phyloP scores from a whole-genome alignment of 2,329 filamentous ascomycete genomes.

The Diaporthe aspalathi region DNA sequence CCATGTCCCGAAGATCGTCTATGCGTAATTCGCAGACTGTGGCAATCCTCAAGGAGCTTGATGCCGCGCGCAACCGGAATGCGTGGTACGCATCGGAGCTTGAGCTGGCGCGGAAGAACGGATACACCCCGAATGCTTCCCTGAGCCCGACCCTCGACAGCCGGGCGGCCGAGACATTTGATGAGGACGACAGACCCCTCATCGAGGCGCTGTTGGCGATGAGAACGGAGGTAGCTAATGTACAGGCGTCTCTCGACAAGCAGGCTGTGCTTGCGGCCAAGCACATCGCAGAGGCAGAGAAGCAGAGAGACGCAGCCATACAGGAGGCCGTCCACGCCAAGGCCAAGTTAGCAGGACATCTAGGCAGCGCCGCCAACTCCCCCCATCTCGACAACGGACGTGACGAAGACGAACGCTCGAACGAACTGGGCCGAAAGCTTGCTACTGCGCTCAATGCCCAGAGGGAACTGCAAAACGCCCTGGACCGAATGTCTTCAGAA shows the following conservation, averaged over 20 bases:
- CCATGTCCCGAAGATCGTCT: constrained; percentile 70
- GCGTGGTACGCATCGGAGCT: constrained; percentile 98
- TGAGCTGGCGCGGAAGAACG: constrained; percentile 88
- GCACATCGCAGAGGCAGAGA: constrained; percentile 92
- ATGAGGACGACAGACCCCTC: constrained; percentile 90
- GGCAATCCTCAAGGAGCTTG: constrained; percentile 85
- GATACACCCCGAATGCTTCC: constrained; percentile 80
- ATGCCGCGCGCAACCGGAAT: constrained; percentile 85
- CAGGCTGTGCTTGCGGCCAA: constrained; percentile 88
- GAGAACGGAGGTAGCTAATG: constrained; percentile 87
- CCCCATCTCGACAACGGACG: constrained; percentile 70
- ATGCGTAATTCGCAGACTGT: constrained; percentile 74
- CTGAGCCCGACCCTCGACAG: constrained; percentile 81
- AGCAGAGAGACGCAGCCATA: constrained; percentile 93
- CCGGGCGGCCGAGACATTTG: constrained; percentile 80
- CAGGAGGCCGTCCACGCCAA: constrained; percentile 95
- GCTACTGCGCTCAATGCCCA: constrained; percentile 84
- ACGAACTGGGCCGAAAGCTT: constrained; percentile 83
- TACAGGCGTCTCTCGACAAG: constrained; percentile 89
- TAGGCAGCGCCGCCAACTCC: constrained; percentile 71
- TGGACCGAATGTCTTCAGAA: constrained; percentile 77
- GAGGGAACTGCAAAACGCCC: constrained; percentile 80
- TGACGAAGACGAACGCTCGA: constrained; percentile 73
- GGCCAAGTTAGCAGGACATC: constrained; percentile 86
- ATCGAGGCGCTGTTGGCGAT: constrained; percentile 93